Base-by-base conservation (phyloP, 176 grass and related monocot species). In the Lolium rigidum region DNA sequence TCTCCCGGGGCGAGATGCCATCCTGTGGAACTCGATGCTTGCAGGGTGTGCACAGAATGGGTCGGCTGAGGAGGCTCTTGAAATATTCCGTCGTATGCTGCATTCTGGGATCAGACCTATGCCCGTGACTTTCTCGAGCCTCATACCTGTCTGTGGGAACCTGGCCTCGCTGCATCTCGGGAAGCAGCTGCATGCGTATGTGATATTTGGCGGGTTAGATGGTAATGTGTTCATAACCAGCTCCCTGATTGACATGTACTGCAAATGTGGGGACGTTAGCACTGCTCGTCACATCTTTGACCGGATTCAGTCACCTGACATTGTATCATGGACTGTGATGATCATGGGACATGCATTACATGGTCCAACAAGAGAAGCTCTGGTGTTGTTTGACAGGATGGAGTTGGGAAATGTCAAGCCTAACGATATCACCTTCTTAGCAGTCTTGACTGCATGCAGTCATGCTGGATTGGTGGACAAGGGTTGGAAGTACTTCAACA, bases 401-500 rank as follows among this genome's bases (percentile, higher is more conserved):
- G 83, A 92, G 88, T 66, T 55, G 41, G 77, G 78, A 76, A 90
- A 87, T 63, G 70, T 39, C 43, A 95, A 82, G 10, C 93, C 93
- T 77, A 95, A 95, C 67, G 63, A 92, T 75, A 37, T 95, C 70
- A 85, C 90, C 4, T 95, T 95, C 74, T 28, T 95, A 9, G 93
- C 88, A 14, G 76, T 92, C 84, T 83, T 95, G 48, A 92, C 93
- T 84, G 86, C 93, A 22, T 95, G 90, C 79, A 92, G 93, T 78
- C 93, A 95, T 92, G 93, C 90, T 84, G 93, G 93, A 78, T 84
- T 95, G 72, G 88, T 95, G 67, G 93, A 92, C 48, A 70, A 92
- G 14, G 90, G 86, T 15, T 25, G 86, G 83, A 88, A 90, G 44
- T 92, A 88, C 80, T 95, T 95, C 58, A 83, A 88, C 74, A 90